Conservation (phyloP, 2,329 filamentous ascomycete genomes). For the Pezicula rhizophila region DNA sequence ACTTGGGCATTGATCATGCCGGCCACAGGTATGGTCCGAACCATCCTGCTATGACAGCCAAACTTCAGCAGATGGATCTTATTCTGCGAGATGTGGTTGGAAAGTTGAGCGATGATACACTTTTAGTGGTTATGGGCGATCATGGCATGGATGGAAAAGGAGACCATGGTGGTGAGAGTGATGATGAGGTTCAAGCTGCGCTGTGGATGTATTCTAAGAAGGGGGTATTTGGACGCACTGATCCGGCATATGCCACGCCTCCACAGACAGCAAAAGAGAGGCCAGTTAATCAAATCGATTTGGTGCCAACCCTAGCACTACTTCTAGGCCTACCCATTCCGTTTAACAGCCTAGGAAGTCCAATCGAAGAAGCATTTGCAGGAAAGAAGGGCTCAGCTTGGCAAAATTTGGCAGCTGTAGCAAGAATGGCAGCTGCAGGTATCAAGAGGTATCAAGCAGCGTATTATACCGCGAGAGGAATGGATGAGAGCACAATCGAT, state of each 20-base stretch:
- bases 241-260: conserved; percentile 49
- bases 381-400: conserved; percentile 64
- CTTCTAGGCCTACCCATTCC: conserved; percentile 88
- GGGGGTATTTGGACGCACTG: conserved; percentile 73
- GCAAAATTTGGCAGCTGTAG: conserved; percentile 71
- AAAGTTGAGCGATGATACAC: conserved; percentile 73
- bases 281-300: conserved; percentile 79
- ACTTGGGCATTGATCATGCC: conserved; percentile 92
- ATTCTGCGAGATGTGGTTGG: conserved; percentile 69
- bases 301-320: conserved; percentile 86
- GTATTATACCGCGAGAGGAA: conserved; percentile 68
- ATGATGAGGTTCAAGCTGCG: conserved; percentile 90
- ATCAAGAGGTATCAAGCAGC: conserved; percentile 84
- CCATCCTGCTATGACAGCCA: conserved; percentile 84
- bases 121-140: conserved; percentile 96
- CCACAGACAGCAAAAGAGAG: conserved; percentile 70
- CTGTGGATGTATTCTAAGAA: conserved; percentile 98
- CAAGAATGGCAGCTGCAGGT: conserved; percentile 72
- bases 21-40: conserved; percentile 93
- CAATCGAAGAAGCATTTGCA: conserved; percentile 90
- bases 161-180: conserved; percentile 96
- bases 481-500: conserved; percentile 53
- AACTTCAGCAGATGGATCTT: conserved; percentile 83
- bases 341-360: conserved; percentile 89
- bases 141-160: conserved; percentile 98